A percentile compares a stretch with the other conserved stretches of the same genome.
phyloP scores from a whole-genome alignment of 768 basidiomycete genomes.

The Suillus lakei region DNA sequence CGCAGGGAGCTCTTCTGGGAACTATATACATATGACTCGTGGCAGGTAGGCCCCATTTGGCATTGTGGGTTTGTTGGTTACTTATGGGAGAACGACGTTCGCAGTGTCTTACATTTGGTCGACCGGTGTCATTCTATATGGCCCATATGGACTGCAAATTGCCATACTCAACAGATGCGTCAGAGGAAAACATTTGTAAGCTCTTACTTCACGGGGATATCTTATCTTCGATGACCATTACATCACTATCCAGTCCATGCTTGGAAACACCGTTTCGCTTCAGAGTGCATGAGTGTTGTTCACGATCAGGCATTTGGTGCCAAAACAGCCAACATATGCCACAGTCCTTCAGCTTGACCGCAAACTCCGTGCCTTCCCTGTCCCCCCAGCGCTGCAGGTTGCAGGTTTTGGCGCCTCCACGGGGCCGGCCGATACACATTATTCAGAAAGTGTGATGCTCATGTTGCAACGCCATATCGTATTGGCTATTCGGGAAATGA shows the following conservation, averaged over 20 bases:
- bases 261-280: conserved; percentile 73
- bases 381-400: conserved; percentile 67
- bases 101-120: conserved; percentile 72
- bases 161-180: conserved; percentile 52
- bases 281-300: conserved; percentile 70
- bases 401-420: conserved; percentile 64
- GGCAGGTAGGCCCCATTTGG: conserved; percentile 30
- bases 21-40: conserved; percentile 42
- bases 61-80: background rate
- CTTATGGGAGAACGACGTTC: conserved; percentile 34
- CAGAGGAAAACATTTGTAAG: conserved; percentile 66
- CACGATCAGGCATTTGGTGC: conserved; percentile 77
- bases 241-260: conserved; percentile 50
- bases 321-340: conserved; percentile 67
- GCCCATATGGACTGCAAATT: conserved; percentile 71
- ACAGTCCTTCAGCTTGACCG: conserved; percentile 71
- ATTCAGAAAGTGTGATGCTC: conserved; percentile 41
- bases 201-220: conserved; percentile 14
- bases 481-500: conserved; percentile 70
- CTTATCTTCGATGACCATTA: conserved; percentile 3
- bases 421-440: conserved; percentile 45
- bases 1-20: conserved; percentile 78
- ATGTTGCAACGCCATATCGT: conserved; percentile 71
- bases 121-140: conserved; percentile 70
- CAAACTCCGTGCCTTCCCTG: conserved; percentile 69